Evolutionary conservation across 352 stramenopile species (phyloP).

Genomic region (Thalassiosira mediterranea): DNA sequence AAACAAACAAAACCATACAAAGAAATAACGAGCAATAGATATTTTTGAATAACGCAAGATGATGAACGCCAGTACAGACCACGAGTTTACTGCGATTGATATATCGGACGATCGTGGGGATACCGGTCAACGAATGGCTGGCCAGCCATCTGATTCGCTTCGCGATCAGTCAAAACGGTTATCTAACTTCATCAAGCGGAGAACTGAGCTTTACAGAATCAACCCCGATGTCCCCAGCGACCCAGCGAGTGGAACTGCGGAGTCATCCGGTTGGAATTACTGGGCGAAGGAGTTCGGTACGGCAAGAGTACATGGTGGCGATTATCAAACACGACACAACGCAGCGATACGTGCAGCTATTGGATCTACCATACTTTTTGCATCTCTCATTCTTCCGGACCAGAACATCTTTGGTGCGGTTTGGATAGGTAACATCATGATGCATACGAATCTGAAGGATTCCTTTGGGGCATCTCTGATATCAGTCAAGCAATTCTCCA

Average conservation of each 20-base stretch:
- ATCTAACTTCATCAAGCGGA: not conserved
- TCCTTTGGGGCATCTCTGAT: slow-evolving; percentile 25
- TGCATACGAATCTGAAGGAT: slow-evolving; percentile 22
- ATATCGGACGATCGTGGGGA: not conserved
- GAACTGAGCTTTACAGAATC: not conserved
- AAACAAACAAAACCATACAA: too few species aligned
- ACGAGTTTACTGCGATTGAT: not conserved
- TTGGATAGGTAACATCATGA: slow-evolving; percentile 45
- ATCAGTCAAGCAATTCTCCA: slow-evolving; percentile 5
- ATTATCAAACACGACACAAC: not conserved
- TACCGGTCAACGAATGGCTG: not conserved
- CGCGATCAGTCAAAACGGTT: not conserved
- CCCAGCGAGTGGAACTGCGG: not conserved
- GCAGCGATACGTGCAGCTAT: not conserved
- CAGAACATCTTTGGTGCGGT: not conserved
- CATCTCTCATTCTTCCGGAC: not conserved
- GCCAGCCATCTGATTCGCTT: not conserved
- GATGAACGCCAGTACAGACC: not conserved
- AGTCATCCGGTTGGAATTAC: not conserved
- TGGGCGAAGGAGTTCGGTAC: not conserved
- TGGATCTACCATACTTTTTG: not conserved
- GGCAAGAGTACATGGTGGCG: not conserved
- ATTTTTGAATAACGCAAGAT: too few species aligned
- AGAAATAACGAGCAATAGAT: too few species aligned
- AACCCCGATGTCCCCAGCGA: not conserved